phyloP scores from a whole-genome alignment of 768 basidiomycete species.

The Hypsizygus marmoreus region DNA sequence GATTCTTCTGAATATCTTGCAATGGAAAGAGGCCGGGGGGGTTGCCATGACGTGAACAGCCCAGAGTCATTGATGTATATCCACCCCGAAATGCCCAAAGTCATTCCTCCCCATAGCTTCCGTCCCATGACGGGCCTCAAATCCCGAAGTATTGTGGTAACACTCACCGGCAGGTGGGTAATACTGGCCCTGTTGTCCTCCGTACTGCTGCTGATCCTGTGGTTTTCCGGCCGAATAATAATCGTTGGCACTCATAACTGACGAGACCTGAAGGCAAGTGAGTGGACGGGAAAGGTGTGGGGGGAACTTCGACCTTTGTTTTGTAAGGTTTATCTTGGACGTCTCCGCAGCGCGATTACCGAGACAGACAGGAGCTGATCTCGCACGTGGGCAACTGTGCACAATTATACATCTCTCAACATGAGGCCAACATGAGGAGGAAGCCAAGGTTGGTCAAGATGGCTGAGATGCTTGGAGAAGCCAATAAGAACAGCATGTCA shows the following conservation, averaged over 20 bases:
- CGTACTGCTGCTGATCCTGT: constrained; percentile 56
- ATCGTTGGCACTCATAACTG: constrained; percentile 71
- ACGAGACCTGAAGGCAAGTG: constrained; percentile 15
- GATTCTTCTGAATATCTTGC: background rate
- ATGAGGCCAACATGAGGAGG: too few relatives aligned
- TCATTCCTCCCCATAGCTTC: too few relatives aligned
- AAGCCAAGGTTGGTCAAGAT: too few relatives aligned
- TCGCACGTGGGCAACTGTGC: constrained; percentile 9
- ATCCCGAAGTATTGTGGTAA: too few relatives aligned
- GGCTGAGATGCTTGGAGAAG: too few relatives aligned
- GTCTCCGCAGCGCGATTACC: background rate
- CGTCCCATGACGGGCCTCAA: too few relatives aligned
- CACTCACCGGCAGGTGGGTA: constrained; percentile 40
- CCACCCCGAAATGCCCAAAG: too few relatives aligned
- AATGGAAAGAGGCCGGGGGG: background rate
- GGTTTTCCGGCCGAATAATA: constrained; percentile 60
- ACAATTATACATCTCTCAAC: too few relatives aligned
- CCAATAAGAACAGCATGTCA: too few relatives aligned
- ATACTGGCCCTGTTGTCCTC: constrained; percentile 48
- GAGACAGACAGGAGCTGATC: constrained; percentile 1
- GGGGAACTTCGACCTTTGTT: constrained; percentile 26
- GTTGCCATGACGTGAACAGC: too few relatives aligned
- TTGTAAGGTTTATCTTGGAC: constrained; percentile 22
- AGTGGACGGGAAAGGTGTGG: constrained; percentile 13
- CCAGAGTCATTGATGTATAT: too few relatives aligned